Evolutionary conservation across 352 stramenopile genomes (phyloP).

Genomic region (Phytophthora pistaciae): DNA sequence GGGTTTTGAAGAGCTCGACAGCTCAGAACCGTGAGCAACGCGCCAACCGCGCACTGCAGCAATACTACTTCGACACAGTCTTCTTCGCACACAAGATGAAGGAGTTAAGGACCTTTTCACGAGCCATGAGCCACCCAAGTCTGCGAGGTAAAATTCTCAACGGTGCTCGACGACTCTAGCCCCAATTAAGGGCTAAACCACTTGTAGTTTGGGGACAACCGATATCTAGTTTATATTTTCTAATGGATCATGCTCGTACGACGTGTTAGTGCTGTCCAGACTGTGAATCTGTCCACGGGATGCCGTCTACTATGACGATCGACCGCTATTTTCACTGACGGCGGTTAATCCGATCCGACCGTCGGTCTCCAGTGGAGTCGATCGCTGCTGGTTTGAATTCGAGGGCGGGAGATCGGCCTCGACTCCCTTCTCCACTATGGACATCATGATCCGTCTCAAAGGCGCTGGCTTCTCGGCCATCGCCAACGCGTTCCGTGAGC

Average conservation of each 20-base stretch:
- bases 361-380: slow-evolving; percentile 3
- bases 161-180: neutral
- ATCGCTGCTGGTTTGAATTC: neutral
- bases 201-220: neutral
- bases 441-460: slow-evolving; percentile 88
- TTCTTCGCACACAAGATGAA: slow-evolving; percentile 71
- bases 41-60: slow-evolving; percentile 21
- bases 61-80: slow-evolving; percentile 70
- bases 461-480: slow-evolving; percentile 80
- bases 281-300: neutral
- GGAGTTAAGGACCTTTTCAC: slow-evolving; percentile 44
- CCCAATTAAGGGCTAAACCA: neutral
- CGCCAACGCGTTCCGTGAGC: slow-evolving; percentile 78
- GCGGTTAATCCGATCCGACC: neutral
- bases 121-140: slow-evolving; percentile 32
- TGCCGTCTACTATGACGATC: neutral
- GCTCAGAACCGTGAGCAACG: slow-evolving; percentile 16
- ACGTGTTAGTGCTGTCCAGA: neutral
- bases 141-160: slow-evolving; percentile 23
- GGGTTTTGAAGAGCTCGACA: slow-evolving; percentile 37
- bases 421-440: slow-evolving; percentile 46
- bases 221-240: neutral
- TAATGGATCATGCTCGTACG: neutral
- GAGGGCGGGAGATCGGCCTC: neutral
- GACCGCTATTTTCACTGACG: slow-evolving; percentile 15